phyloP scores from a whole-genome alignment of 495 filamentous ascomycete genomes.

The Penicillium paradoxum region DNA sequence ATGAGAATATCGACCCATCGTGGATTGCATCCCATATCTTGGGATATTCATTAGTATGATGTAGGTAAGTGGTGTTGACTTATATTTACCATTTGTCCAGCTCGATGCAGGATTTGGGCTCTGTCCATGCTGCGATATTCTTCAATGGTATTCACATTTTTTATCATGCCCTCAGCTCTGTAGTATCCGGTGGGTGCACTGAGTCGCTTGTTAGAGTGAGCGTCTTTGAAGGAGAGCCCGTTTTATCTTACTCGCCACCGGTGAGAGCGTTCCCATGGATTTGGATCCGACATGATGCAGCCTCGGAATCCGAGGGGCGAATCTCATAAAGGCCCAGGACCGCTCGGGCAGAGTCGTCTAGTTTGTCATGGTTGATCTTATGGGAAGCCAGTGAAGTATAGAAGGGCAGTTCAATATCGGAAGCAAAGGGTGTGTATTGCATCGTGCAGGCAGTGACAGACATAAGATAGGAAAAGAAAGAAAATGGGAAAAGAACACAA shows the following conservation, averaged over 20 bases:
- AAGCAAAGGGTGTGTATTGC: constrained; percentile 79
- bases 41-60: background rate
- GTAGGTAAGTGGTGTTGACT: background rate
- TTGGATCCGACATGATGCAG: constrained; percentile 77
- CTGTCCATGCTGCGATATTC: constrained; percentile 80
- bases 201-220: constrained; percentile 8
- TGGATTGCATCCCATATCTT: constrained; percentile 96
- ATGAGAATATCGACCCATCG: constrained; percentile 91
- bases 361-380: constrained; percentile 95
- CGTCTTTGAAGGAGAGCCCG: background rate
- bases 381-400: constrained; percentile 81
- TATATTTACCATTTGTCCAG: constrained; percentile 63
- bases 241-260: constrained; percentile 67
- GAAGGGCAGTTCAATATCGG: constrained; percentile 92
- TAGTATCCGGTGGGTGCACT: constrained; percentile 69
- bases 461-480: background rate
- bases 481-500: background rate
- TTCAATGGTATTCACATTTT: constrained; percentile 93
- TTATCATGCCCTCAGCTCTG: constrained; percentile 88
- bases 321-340: constrained; percentile 89
- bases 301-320: constrained; percentile 59
- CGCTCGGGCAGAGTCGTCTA: constrained; percentile 83
- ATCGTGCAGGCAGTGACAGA: constrained; percentile 14
- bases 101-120: constrained; percentile 61
- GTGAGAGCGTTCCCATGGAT: constrained; percentile 81